Base-by-base conservation (phyloP, 225 moss, liverwort and hornwort genomes). In the Physcomitrellopsis africana region DNA sequence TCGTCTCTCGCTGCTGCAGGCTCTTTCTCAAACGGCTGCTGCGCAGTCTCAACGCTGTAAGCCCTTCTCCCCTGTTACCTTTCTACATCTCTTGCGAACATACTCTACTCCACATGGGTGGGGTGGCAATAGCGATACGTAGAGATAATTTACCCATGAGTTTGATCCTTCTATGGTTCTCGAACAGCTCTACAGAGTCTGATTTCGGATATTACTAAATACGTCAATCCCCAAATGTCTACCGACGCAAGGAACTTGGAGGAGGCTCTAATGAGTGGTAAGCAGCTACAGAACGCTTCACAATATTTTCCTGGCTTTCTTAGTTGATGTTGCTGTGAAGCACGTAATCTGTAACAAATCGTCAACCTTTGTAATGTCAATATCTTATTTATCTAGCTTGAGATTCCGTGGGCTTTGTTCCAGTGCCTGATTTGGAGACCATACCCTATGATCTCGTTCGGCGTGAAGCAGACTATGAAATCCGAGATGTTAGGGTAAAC, bases 341-440 rank as follows among this genome's bases (percentile, higher is more conserved):
- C 42, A 23, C 63, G 55, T 54, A 15, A 51, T 8, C 76, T 76
- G 17, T 11, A 53, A 16, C 26, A 54, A 37, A 23, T 67, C 22
- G 60, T 76, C 32, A 71, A 52, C 51, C 51, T 2, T 24, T 60
- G 22, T 56, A 32, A 7, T 20, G 12, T 80, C 26, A 14, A 51
- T 70, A 45, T 48, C 44, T 72, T 72, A 58, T 19, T 56, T 19
- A 9, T 65, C 9, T 57, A 14, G 44, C 27, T 20, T 85, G 81
- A 84, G 32, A 57, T 32, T 20, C 51, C 29, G 61, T 65, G 59
- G 55, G 65, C 55, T 53, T 71, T 77, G 52, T 73, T 73, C 48
- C 90, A 97, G 97, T 94, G 74, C 97, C 97, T 53, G 92, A 94
- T 87, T 82, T 97, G 48, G 97, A 97, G 83, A 94, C 81, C 8